Evolutionary conservation across 345 rosid genomes (phyloP).

Genomic region (Syzygium oleosum): DNA sequence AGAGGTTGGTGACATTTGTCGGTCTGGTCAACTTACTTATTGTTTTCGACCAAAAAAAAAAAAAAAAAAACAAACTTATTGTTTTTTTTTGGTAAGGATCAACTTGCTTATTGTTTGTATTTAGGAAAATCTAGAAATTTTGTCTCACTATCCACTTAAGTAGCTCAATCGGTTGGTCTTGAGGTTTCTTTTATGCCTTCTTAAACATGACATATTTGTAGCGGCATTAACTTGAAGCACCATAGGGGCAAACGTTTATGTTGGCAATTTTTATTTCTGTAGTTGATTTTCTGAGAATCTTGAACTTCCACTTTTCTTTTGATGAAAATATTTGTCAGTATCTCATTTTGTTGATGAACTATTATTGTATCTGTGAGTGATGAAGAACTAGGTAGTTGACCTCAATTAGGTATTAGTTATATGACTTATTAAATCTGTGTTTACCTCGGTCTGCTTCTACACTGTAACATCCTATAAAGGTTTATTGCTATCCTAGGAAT

Average conservation of each 20-base stretch:
- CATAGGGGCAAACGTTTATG: not conserved
- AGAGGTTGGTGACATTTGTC: constrained; percentile 49
- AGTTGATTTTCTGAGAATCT: not conserved
- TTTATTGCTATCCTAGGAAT: not conserved
- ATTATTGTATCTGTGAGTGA: not conserved
- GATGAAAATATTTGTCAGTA: not conserved
- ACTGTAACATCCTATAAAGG: not conserved
- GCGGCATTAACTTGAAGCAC: not conserved
- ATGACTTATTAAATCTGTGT: not conserved
- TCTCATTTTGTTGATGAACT: not conserved
- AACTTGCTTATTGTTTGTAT: not conserved
- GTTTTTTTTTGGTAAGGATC: no score
- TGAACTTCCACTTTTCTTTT: not conserved
- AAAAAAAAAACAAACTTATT: no score
- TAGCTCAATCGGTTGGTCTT: not conserved
- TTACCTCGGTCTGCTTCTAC: not conserved
- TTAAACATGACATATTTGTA: not conserved
- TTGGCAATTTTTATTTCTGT: not conserved
- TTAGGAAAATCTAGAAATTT: not conserved
- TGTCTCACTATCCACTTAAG: not conserved
- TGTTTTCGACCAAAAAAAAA: no score
- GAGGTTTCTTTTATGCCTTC: not conserved
- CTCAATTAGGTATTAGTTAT: not conserved
- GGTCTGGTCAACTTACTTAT: not conserved
- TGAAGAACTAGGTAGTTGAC: not conserved